These are phyloP conservation scores for Candida lessepsii DNA, from an alignment of 805 yeast genomes.

Conservation along the genomic window DNA sequence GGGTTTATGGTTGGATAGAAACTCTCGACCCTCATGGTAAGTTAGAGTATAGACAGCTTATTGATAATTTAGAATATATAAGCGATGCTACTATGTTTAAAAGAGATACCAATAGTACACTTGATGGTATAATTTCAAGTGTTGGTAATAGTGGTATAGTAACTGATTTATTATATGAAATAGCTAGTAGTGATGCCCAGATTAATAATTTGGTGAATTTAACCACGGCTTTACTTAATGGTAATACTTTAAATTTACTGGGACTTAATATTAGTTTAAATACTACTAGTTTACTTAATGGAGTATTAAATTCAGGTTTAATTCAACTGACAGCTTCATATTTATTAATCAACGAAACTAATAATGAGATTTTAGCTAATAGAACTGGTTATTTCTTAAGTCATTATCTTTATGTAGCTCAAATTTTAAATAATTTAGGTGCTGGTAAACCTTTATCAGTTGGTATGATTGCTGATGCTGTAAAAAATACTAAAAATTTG, in stretches of 20 bases:
- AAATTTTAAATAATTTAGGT: slow-evolving; percentile 32
- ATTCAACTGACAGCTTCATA: slow-evolving; percentile 23
- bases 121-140: slow-evolving; percentile 11
- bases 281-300: slow-evolving; percentile 20
- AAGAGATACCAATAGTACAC: slow-evolving; percentile 11
- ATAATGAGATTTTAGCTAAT: slow-evolving; percentile 25
- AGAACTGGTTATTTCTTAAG: slow-evolving; percentile 26
- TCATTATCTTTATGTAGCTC: slow-evolving; percentile 29
- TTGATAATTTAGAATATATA: slow-evolving; percentile 12
- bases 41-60: slow-evolving; percentile 9
- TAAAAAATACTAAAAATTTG: slow-evolving; percentile 28
- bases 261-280: slow-evolving; percentile 23
- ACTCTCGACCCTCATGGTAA: slow-evolving; percentile 13
- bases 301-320: slow-evolving; percentile 27
- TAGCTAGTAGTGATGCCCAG: slow-evolving; percentile 30
- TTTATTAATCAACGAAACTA: slow-evolving; percentile 29
- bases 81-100: slow-evolving; percentile 13
- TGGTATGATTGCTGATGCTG: slow-evolving; percentile 28
- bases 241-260: slow-evolving; percentile 7
- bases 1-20: slow-evolving; percentile 11
- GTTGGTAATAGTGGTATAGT: slow-evolving; percentile 15
- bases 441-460: slow-evolving; percentile 29
- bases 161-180: slow-evolving; percentile 24
- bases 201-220: slow-evolving; percentile 28
- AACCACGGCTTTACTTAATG: slow-evolving; percentile 16